A percentile compares a stretch with the other conserved stretches of the same genome.
Conservation (phyloP, 2,329 filamentous ascomycete genomes). For the Chrysoporthe deuterocubensis region DNA sequence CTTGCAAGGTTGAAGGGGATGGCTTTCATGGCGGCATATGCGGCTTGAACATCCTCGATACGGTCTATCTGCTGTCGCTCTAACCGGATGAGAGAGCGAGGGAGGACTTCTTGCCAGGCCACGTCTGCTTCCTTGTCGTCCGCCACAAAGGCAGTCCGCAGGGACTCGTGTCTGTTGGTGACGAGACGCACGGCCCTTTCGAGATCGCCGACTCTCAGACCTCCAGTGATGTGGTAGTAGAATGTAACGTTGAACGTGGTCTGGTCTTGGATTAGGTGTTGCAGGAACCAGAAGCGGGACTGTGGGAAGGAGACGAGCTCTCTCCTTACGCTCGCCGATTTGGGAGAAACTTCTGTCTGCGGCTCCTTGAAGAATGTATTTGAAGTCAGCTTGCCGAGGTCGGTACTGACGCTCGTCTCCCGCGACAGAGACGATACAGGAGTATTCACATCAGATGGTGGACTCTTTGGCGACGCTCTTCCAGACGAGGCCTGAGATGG, state of each 20-base stretch:
- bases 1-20: neutral
- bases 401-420: no score
- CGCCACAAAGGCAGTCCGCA: constrained; percentile 39
- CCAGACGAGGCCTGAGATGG: neutral
- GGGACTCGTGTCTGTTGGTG: constrained; percentile 37
- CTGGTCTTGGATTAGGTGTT: constrained; percentile 39
- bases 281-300: constrained; percentile 46
- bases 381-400: no score
- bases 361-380: no score
- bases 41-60: constrained; percentile 43
- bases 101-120: neutral
- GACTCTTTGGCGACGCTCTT: neutral
- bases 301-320: constrained; percentile 44
- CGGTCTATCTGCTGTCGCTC: constrained; percentile 39
- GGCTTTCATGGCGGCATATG: constrained; percentile 36
- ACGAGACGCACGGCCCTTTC: constrained; percentile 40
- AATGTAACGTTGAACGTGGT: constrained; percentile 46
- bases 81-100: constrained; percentile 10
- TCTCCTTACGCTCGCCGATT: constrained; percentile 16
- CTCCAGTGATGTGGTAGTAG: constrained; percentile 38
- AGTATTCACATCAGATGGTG: neutral
- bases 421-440: neutral
- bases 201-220: constrained; percentile 37
- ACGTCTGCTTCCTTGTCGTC: constrained; percentile 30
- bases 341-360: no score